Base-by-base conservation (phyloP, 208 protist genomes). In the Crithidia bombi region DNA sequence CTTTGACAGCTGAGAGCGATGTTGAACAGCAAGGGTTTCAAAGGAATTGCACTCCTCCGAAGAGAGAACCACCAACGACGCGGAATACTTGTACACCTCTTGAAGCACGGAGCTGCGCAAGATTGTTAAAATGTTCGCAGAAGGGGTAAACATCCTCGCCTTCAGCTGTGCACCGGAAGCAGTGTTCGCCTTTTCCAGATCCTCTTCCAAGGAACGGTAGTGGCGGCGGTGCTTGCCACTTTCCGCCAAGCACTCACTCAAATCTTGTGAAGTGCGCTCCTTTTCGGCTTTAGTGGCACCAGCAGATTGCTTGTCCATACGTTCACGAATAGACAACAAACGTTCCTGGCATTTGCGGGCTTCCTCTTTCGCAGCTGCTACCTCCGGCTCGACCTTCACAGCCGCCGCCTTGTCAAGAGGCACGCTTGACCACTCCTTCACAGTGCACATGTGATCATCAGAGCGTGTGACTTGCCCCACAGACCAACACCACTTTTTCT, bases 141-240 rank as follows among this genome's bases (percentile, higher is more conserved):
- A 55, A 0, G 69, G 69, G 21, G 28, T 46, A 38, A 75, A 75
- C 6, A 26, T 15, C 33, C 57, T 64, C 2, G 26, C 26, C 19
- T 41, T 68, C 9, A 33, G 23, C 10, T 44, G 28, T 0, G 36
- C 7, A 2, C 1, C 1, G 12, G 52, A 64, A 4, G 43, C 2
- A 0, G 35, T 47, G 3, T 32, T 62, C 2, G 68, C 17, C 0
- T 19, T 30, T 19, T 75, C 46, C 32, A 69, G 25, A 50, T 75
- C 69, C 17, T 30, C 62, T 21, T 63, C 39, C 15, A 75, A 26
- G 2, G 62, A 64, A 5, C 62, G 59, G 36, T 55, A 75, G 39
- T 69, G 69, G 9, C 47, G 65, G 19, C 69, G 69, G 30, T 69
- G 59, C 17, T 75, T 55, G 10, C 69, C 69, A 39, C 57, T 75